Evolutionary conservation across 163 green algal genomes (phyloP).

Genomic region (Chlorella variabilis): DNA sequence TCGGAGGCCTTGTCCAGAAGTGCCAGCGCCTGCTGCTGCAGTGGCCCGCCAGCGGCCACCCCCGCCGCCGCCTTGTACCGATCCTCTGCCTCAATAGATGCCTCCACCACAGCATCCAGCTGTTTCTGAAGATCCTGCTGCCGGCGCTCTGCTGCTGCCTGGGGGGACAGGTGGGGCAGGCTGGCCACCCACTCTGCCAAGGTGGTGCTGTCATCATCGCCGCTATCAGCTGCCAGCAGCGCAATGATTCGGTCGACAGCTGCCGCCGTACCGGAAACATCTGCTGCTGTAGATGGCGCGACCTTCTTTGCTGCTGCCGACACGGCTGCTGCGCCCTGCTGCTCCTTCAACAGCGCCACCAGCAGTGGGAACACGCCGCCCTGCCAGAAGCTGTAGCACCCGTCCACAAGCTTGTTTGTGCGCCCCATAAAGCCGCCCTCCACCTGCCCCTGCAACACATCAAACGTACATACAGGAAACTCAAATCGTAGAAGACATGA

Average conservation of each 20-base stretch:
- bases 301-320: constrained; percentile 13
- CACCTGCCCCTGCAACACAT: constrained; percentile 71
- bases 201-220: not conserved
- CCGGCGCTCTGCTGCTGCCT: not conserved
- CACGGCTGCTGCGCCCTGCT: constrained; percentile 35
- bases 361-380: constrained; percentile 71
- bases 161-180: constrained; percentile 12
- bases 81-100: constrained; percentile 10
- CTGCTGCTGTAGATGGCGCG: not conserved
- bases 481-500: not conserved
- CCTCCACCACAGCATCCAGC: constrained; percentile 30
- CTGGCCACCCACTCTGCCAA: constrained; percentile 13
- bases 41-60: not conserved
- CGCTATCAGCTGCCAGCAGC: not conserved
- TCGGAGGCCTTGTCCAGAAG: constrained; percentile 50
- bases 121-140: constrained; percentile 18
- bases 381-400: constrained; percentile 99
- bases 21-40: constrained; percentile 32
- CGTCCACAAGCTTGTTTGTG: constrained; percentile 99
- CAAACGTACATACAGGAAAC: not conserved
- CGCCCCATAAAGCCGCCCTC: constrained; percentile 97
- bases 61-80: not conserved
- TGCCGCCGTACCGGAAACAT: not conserved
- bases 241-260: not conserved
- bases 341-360: constrained; percentile 3